phyloP scores from a whole-genome alignment of 1,284 basidiomycete species.

The Sanghuangporus sanghuang region DNA sequence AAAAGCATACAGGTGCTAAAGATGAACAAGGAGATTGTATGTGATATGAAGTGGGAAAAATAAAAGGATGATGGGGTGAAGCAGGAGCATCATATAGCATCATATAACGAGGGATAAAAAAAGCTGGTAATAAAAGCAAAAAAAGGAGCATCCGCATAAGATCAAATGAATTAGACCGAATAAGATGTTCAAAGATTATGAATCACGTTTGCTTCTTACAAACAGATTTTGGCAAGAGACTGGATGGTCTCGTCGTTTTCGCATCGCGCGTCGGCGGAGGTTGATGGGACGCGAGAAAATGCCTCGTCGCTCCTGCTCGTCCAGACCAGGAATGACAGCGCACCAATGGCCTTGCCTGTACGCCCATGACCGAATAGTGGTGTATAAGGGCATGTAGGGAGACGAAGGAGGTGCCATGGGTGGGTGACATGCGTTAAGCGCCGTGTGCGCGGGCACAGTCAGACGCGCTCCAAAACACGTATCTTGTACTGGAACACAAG shows the following conservation, averaged over 20 bases:
- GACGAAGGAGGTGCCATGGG: conserved; percentile 29
- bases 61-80: no score
- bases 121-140: neutral
- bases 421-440: conserved; percentile 45
- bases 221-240: conserved; percentile 7
- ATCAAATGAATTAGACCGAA: neutral
- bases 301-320: conserved; percentile 42
- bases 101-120: neutral
- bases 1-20: neutral
- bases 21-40: neutral
- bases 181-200: neutral
- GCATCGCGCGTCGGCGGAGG: conserved; percentile 20
- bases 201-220: conserved; percentile 6
- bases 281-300: conserved; percentile 32
- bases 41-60: neutral
- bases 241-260: neutral
- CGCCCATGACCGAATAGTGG: conserved; percentile 35
- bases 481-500: conserved; percentile 49
- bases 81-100: neutral
- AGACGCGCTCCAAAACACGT: conserved; percentile 45
- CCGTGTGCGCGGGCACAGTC: conserved; percentile 44
- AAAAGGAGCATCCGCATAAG: neutral
- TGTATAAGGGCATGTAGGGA: conserved; percentile 18
- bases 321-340: conserved; percentile 39
- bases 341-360: conserved; percentile 51